Conservation (phyloP, 305 asterid genomes). For the Fraxinus sp. region DNA sequence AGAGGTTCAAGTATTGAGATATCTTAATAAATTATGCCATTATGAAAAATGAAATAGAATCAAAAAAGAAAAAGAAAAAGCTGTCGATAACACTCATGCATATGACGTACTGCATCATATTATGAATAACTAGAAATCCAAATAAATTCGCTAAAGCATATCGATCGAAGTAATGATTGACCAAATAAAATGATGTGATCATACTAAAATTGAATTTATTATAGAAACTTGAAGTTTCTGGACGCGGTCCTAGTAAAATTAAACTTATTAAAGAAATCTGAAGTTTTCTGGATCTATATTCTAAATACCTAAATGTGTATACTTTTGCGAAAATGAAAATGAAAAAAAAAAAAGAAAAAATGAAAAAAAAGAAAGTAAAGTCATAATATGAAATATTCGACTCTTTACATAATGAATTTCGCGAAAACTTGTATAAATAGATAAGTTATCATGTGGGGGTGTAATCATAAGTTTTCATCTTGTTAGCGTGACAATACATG, state of each 20-base stretch:
- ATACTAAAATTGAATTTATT: neutral
- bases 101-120: neutral
- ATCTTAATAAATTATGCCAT: too few relatives aligned
- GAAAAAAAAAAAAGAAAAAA: too few relatives aligned
- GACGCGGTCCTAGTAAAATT: neutral
- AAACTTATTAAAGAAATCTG: neutral
- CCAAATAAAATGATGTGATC: neutral
- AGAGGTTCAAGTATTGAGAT: neutral
- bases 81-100: neutral
- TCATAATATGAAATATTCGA: too few relatives aligned
- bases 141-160: too few relatives aligned
- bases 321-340: too few relatives aligned
- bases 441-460: too few relatives aligned
- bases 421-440: too few relatives aligned
- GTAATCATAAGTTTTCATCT: too few relatives aligned
- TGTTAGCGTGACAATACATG: too few relatives aligned
- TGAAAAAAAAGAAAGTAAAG: too few relatives aligned
- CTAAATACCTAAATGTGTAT: neutral
- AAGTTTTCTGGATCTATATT: neutral
- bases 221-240: neutral
- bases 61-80: too few relatives aligned
- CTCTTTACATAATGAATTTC: too few relatives aligned
- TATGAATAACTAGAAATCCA: neutral
- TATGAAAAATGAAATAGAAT: neutral
- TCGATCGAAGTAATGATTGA: neutral